Conservation (phyloP, 1,284 basidiomycete genomes). For the Puccinia brachypodii region DNA sequence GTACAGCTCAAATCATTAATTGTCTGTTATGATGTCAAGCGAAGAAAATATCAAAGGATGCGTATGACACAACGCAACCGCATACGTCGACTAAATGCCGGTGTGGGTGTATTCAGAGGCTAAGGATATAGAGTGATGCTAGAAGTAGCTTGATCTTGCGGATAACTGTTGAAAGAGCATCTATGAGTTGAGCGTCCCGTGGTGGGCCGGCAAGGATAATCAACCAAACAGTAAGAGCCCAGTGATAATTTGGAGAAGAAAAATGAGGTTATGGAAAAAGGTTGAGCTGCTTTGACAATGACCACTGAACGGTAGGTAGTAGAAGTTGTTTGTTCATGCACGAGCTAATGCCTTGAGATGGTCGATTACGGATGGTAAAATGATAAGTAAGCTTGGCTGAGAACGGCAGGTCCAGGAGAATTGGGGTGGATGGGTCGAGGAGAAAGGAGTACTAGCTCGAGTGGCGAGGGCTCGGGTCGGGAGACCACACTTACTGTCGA, state of each 20-base stretch:
- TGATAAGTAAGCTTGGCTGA: not conserved
- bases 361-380: not conserved
- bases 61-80: not conserved
- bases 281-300: not conserved
- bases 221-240: not conserved
- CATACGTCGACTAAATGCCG: not conserved
- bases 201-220: not conserved
- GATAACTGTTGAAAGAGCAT: not conserved
- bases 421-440: slow-evolving; percentile 6
- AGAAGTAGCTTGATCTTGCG: not conserved
- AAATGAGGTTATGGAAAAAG: not conserved
- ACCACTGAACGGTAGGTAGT: not conserved
- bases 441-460: not conserved
- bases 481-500: not conserved
- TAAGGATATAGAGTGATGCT: not conserved
- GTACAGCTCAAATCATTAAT: not conserved
- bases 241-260: not conserved
- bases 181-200: not conserved
- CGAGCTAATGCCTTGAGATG: not conserved
- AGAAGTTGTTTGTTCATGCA: not conserved
- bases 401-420: not conserved
- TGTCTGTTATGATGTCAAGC: not conserved
- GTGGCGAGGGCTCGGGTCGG: not conserved
- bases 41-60: not conserved
- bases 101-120: not conserved